Evolutionary conservation across 2,329 filamentous ascomycete genomes (phyloP).

Genomic region (Arthrobotrys pseudoclavata): DNA sequence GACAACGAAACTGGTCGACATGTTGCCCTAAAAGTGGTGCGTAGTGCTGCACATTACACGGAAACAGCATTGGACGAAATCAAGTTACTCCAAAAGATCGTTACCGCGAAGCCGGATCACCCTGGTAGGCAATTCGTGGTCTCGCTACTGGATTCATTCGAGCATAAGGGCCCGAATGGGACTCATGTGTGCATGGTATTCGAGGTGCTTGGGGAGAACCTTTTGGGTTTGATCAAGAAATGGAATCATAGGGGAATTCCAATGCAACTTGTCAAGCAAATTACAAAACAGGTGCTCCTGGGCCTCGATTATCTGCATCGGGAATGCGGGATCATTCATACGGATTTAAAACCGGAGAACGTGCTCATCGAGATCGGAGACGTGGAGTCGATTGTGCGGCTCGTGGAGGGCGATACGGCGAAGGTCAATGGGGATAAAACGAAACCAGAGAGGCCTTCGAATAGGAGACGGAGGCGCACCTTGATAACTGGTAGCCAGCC

Average conservation of each 20-base stretch:
- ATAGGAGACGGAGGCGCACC: slow-evolving; percentile 89
- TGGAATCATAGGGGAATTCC: slow-evolving; percentile 97
- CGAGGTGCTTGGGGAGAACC: slow-evolving; percentile 94
- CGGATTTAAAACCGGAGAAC: slow-evolving; percentile 96
- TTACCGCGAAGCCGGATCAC: slow-evolving; percentile 93
- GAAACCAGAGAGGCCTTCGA: slow-evolving; percentile 75
- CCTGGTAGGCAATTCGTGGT: slow-evolving; percentile 96
- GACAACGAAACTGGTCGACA: slow-evolving; percentile 90
- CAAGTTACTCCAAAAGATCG: slow-evolving; percentile 96
- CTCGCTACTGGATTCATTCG: slow-evolving; percentile 90
- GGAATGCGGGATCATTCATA: slow-evolving; percentile 99
- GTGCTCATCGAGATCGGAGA: slow-evolving; percentile 99
- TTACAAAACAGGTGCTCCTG: slow-evolving; percentile 96
- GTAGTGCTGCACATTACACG: slow-evolving; percentile 97
- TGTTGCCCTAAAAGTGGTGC: slow-evolving; percentile 96
- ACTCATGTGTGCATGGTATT: slow-evolving; percentile 99
- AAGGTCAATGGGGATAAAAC: slow-evolving; percentile 80
- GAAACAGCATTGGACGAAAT: slow-evolving; percentile 99
- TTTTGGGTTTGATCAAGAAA: slow-evolving; percentile 76
- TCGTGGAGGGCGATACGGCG: slow-evolving; percentile 59
- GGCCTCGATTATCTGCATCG: slow-evolving; percentile 96
- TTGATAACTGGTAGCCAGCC: slow-evolving; percentile 98
- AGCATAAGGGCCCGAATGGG: slow-evolving; percentile 96
- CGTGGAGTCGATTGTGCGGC: slow-evolving; percentile 91
- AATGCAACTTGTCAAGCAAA: slow-evolving; percentile 96